These are phyloP conservation scores for Xylaria digitata DNA, from an alignment of 2,329 filamentous ascomycete species.

Conservation along the genomic window DNA sequence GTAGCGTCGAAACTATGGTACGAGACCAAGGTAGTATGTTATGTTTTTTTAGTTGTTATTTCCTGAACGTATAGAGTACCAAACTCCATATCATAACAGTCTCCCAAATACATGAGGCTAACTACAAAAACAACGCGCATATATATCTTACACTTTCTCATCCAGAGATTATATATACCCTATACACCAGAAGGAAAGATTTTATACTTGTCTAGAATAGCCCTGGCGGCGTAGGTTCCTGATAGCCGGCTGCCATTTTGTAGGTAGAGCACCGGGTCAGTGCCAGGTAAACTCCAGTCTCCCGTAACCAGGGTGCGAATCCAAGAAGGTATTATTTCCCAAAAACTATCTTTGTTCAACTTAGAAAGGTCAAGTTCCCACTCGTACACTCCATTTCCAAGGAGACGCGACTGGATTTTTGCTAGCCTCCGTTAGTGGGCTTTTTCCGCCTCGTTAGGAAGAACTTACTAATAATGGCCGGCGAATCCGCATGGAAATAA, in stretches of 20 bases:
- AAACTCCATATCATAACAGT: no score
- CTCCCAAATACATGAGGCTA: not conserved
- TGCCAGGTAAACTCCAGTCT: not conserved
- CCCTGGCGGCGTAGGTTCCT: not conserved
- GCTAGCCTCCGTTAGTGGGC: not conserved
- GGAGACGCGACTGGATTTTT: not conserved
- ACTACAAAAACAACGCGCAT: not conserved
- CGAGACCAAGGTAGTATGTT: no score
- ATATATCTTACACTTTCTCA: not conserved
- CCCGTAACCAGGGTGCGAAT: not conserved
- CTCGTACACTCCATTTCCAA: not conserved
- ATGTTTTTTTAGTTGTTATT: no score
- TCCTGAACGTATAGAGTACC: no score
- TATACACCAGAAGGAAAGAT: not conserved
- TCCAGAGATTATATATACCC: no score
- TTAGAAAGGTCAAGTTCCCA: constrained; percentile 7
- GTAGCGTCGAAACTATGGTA: no score
- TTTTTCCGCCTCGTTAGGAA: not conserved
- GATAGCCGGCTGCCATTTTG: not conserved
- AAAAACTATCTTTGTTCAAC: not conserved
- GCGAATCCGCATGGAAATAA: not conserved
- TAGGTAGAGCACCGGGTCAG: not conserved
- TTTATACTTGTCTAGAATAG: not conserved
- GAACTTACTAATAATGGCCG: not conserved
- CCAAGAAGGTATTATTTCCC: not conserved